Base-by-base conservation (phyloP, 306 rosid genomes). In the Trichosanthes truncata region DNA sequence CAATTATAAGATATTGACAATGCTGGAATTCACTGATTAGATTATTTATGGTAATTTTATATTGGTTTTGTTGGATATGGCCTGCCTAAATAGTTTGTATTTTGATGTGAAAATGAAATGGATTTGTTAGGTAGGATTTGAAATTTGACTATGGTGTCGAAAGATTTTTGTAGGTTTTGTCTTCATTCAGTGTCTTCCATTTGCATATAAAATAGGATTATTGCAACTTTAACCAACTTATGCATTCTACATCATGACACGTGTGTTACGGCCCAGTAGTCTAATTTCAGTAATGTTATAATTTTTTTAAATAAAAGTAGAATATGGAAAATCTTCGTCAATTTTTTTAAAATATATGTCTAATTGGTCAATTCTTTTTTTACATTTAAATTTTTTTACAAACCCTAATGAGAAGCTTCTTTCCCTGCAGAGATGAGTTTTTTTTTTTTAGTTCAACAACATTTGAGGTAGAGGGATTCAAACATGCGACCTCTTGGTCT, bases 111-210 rank as follows among this genome's bases (percentile, higher is more conserved):
- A 43, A 36, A 9, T 69, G 51, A 40, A 69, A 40, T 40, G 8
- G 35, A 15, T 74, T 45, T 17, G 78, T 46, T 74, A 49, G 60
- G 78, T 74, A 74, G 25, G 78, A 74, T 74, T 51, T 53, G 61
- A 74, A 74, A 74, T 74, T 21, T 35, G 45, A 48, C 51, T 31
- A n/a, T 25, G 23, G 15, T 74, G 43, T 25, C 35, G 0, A 68
- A 41, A n/a, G 75, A 68, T 43, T 21, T 68, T 41, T 4, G 29
- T 68, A 9, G 29, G 75, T 68, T 41, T 41, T 10, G 75, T 68
- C 33, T 68, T 21, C 33, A 41, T 67, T 38, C 73, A 35, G 26
- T 3, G 13, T 65, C 18, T 67, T 51, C 51, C 29, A 67, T 57
- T 57, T 57, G 7, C 33, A 57, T 21, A 57, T 57, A 57, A 68